A percentile compares a stretch with the other conserved stretches of the same genome.
These are phyloP conservation scores for Phialocephala sp. DNA, from an alignment of 2,329 filamentous ascomycete genomes.

Conservation along the genomic window DNA sequence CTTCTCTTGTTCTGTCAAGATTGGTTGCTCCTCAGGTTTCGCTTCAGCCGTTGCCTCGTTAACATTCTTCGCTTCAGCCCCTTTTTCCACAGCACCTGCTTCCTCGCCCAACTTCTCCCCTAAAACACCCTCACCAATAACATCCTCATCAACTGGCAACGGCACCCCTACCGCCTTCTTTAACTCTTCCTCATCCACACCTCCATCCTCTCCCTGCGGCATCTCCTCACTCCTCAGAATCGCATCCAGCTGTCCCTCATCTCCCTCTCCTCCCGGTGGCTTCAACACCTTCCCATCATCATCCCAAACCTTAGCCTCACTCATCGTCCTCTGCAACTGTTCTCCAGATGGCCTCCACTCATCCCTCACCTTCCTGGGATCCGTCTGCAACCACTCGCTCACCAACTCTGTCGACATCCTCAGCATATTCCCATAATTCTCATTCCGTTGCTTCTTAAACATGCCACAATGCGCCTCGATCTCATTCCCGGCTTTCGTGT, in stretches of 20 bases:
- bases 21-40: background rate
- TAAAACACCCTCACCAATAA: background rate
- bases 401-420: slow-evolving; percentile 26
- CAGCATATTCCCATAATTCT: slow-evolving; percentile 33
- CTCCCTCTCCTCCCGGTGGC: slow-evolving; percentile 18
- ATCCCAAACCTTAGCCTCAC: slow-evolving; percentile 32
- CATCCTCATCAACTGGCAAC: slow-evolving; percentile 33
- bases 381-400: slow-evolving; percentile 29
- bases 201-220: slow-evolving; percentile 34
- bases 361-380: slow-evolving; percentile 32
- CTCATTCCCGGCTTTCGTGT: slow-evolving; percentile 36
- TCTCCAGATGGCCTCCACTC: slow-evolving; percentile 30
- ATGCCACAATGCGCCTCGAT: slow-evolving; percentile 40
- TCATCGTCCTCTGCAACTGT: slow-evolving; percentile 25
- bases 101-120: background rate
- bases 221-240: slow-evolving; percentile 32
- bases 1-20: background rate
- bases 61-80: background rate
- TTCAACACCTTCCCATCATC: slow-evolving; percentile 36
- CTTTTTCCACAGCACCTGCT: background rate
- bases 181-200: slow-evolving; percentile 32
- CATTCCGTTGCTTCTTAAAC: slow-evolving; percentile 37
- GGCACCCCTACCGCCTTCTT: slow-evolving; percentile 31
- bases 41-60: background rate
- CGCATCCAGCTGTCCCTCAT: slow-evolving; percentile 36